A percentile compares a stretch with the other conserved stretches of the same genome.
phyloP scores from a whole-genome alignment of 805 yeast genomes.

The Cyberlindnera subsufficiens region DNA sequence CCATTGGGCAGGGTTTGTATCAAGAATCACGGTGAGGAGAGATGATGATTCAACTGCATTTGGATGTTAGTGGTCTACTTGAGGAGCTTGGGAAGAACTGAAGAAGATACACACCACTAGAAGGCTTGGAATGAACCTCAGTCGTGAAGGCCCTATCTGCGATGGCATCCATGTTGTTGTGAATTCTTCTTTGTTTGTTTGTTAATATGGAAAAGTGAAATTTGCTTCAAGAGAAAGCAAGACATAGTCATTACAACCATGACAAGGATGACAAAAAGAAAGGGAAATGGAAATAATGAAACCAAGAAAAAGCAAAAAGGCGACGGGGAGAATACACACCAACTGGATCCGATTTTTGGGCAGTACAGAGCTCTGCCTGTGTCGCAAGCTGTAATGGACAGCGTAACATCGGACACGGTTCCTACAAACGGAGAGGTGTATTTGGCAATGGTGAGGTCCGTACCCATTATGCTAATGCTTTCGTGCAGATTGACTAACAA shows the following conservation, averaged over 20 bases:
- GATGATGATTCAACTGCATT: conserved; percentile 64
- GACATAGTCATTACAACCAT: background rate
- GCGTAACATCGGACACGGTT: conserved; percentile 11
- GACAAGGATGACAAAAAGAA: conserved; percentile 3
- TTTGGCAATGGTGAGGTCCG: conserved; percentile 22
- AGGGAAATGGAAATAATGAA: background rate
- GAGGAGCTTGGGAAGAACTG: background rate
- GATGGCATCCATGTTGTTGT: conserved; percentile 55
- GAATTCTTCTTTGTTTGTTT: background rate
- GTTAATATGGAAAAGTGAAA: background rate
- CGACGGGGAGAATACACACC: conserved; percentile 4
- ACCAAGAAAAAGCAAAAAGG: conserved; percentile 1
- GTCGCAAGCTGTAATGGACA: conserved; percentile 9
- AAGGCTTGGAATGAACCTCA: conserved; percentile 18
- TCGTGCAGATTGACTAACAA: conserved; percentile 1
- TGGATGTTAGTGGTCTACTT: background rate
- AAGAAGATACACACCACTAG: conserved; percentile 27
- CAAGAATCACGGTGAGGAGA: conserved; percentile 69
- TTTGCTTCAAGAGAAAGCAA: background rate
- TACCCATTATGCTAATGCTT: background rate
- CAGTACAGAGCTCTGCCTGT: conserved; percentile 22
- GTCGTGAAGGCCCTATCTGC: conserved; percentile 48
- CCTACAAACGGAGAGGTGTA: conserved; percentile 23
- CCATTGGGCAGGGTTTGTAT: conserved; percentile 58
- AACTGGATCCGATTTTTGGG: conserved; percentile 19